These are phyloP conservation scores for Eucalyptus regnans DNA, from an alignment of 345 rosid genomes.

Conservation along the genomic window DNA sequence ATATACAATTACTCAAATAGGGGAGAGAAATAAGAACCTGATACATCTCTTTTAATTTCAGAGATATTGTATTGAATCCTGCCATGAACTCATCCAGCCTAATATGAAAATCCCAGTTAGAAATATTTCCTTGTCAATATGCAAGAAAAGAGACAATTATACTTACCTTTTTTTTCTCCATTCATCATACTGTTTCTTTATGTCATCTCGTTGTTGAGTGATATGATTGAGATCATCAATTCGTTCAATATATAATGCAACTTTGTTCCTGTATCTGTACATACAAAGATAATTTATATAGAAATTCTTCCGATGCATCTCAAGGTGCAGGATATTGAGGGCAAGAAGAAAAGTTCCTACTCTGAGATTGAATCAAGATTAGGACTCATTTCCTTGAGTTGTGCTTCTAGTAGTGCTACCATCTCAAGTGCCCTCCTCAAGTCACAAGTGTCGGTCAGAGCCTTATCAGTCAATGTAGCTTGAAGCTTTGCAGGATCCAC, in stretches of 20 bases:
- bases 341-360: slow-evolving; percentile 22
- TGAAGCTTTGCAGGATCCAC: slow-evolving; percentile 90
- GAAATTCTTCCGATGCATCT: background rate
- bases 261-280: slow-evolving; percentile 69
- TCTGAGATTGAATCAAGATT: slow-evolving; percentile 94
- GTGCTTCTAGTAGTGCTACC: slow-evolving; percentile 73
- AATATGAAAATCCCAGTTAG: background rate
- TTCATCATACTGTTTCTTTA: slow-evolving; percentile 79
- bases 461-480: slow-evolving; percentile 47
- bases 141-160: background rate
- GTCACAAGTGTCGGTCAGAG: slow-evolving; percentile 45
- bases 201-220: slow-evolving; percentile 76
- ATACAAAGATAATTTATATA: background rate
- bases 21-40: slow-evolving; percentile 43
- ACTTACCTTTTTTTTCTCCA: slow-evolving; percentile 74
- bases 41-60: slow-evolving; percentile 98
- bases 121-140: background rate
- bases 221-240: slow-evolving; percentile 70
- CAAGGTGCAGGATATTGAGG: background rate
- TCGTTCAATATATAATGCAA: slow-evolving; percentile 58
- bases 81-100: slow-evolving; percentile 99
- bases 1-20: background rate
- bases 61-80: slow-evolving; percentile 83
- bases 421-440: slow-evolving; percentile 71
- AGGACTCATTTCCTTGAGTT: slow-evolving; percentile 89